Base-by-base conservation (phyloP, 2,329 filamentous ascomycete genomes). In the Sporothrix dimorphospora region DNA sequence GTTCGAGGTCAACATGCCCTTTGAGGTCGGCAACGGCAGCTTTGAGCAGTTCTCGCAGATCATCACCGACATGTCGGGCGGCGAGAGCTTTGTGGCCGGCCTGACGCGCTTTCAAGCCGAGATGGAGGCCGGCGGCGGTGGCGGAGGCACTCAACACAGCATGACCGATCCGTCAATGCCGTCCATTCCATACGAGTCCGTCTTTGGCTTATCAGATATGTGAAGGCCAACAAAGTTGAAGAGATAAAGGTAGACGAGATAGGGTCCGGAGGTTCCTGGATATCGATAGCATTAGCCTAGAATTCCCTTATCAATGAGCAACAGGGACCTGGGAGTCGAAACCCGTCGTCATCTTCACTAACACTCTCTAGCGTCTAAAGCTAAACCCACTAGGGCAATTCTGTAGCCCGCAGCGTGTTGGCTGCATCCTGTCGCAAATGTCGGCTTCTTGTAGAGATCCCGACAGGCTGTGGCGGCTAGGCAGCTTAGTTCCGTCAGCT, bases 11-110 rank as follows among this genome's bases (percentile, higher is more conserved):
- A 47, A 71, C 38, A 71, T 66, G 70, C 59, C 61, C 2, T 66
- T 66, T 6, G 70, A 71, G 49, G 70, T 71, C 11, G 70, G 70
- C 70, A 71, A 71, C 49, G 70, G 59, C 59, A 67, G 70, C 49
- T 71, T 67, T n/a, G 70, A 71, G 70, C 47, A 66, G 47, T 59
- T 71, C 14, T 71, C 61, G 34, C 59, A 71, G n/a, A 71, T 71
- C 47, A 74, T 70, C 19, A 63, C 55, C 4, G 55, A 63, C 55
- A 70, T 70, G 68, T 70, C 68, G 14, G 68, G 68, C 19, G 55
- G 68, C 9, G 68, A 70, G 55, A 61, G 42, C n/a, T 70, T 70
- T 51, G 53, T 24, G 53, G 68, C 68, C 19, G 68, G 68, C 24
- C 68, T 70, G 53, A 51, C 68, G 27, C 53, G 55, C 4, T 70